These are phyloP conservation scores for Ramicandelaber brevisporus DNA, from an alignment of 192 early-diverging fungal genomes.

Conservation along the genomic window DNA sequence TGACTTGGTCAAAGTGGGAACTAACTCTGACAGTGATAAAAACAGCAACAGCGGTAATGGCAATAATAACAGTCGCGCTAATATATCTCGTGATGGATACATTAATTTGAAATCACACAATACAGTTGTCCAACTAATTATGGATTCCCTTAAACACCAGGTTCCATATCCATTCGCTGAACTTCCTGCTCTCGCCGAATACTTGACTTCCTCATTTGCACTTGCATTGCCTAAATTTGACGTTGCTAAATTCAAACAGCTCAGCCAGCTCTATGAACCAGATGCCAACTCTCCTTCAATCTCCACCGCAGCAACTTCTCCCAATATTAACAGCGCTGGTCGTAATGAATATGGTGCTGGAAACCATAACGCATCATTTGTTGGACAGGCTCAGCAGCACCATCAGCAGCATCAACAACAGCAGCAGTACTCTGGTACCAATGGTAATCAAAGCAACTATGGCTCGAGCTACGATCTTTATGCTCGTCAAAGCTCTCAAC, in stretches of 20 bases:
- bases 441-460: too few relatives aligned
- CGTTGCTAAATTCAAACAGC: constrained; percentile 13
- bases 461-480: too few relatives aligned
- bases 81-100: constrained; percentile 15
- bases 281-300: background rate
- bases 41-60: too few relatives aligned
- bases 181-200: too few relatives aligned
- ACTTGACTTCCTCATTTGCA: too few relatives aligned
- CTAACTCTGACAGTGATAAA: constrained; percentile 13
- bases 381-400: too few relatives aligned
- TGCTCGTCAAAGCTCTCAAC: too few relatives aligned
- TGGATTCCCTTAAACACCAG: constrained; percentile 53
- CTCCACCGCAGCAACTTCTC: background rate
- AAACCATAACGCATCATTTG: background rate
- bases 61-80: too few relatives aligned
- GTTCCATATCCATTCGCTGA: too few relatives aligned
- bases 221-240: too few relatives aligned
- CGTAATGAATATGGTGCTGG: background rate
- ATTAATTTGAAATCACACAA: constrained; percentile 69
- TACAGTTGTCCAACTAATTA: constrained; percentile 27
- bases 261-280: constrained; percentile 14
- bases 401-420: background rate
- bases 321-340: background rate
- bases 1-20: constrained; percentile 67
- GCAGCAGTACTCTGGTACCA: too few relatives aligned